Conservation (phyloP, 1,139 yeast species). For the Saccharomyces hybrid region DNA sequence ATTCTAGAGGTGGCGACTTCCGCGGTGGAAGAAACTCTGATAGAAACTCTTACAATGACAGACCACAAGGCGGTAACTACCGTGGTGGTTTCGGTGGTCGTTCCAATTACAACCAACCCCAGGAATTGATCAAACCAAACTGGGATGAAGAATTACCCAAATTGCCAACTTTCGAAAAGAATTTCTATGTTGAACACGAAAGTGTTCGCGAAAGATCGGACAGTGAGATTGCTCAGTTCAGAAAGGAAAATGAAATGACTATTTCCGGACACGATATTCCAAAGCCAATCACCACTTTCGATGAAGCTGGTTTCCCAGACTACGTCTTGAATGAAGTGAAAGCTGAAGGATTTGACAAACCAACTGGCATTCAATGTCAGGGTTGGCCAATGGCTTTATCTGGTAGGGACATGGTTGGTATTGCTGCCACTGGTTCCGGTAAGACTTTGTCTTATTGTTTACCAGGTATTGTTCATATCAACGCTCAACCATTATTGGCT, state of each 20-base stretch:
- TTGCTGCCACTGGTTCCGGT: conserved; percentile 98
- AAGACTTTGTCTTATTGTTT: conserved; percentile 93
- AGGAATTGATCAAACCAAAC: conserved; percentile 55
- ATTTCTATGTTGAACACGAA: conserved; percentile 83
- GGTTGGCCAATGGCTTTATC: conserved; percentile 99
- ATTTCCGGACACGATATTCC: conserved; percentile 80
- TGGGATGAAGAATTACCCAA: conserved; percentile 58
- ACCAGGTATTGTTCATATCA: conserved; percentile 94
- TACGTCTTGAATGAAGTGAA: conserved; percentile 85
- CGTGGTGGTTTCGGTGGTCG: conserved; percentile 35
- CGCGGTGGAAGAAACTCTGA: conserved; percentile 35
- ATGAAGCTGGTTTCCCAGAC: conserved; percentile 95
- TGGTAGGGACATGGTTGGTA: conserved; percentile 98
- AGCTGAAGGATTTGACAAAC: conserved; percentile 86
- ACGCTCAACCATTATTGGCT: conserved; percentile 88
- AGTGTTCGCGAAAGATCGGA: conserved; percentile 67
- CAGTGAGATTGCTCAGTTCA: conserved; percentile 62
- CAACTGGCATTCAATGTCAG: conserved; percentile 96
- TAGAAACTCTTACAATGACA: conserved; percentile 33
- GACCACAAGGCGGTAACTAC: conserved; percentile 13
- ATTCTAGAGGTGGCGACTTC: conserved; percentile 35
- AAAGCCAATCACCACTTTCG: conserved; percentile 85
- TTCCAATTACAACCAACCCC: conserved; percentile 36
- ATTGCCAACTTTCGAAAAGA: conserved; percentile 88
- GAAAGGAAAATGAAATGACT: conserved; percentile 81